Evolutionary conservation across 2,329 filamentous ascomycete species (phyloP), one percentile per base, ranked within the genome.

Genomic region (Aspergillus sp.): DNA sequence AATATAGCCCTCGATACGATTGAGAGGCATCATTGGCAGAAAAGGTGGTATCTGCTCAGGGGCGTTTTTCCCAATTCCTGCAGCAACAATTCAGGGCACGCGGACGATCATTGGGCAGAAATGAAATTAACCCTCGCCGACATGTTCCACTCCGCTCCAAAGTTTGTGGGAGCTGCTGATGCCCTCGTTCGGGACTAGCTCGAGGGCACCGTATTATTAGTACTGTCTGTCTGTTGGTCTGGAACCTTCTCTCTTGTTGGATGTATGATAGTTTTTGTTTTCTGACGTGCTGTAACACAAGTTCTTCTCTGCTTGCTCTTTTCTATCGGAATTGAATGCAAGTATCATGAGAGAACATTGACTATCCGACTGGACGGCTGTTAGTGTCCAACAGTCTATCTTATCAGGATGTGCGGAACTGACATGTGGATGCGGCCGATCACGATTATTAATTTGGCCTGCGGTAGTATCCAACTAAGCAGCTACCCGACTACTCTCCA

Each of bases 31-130:
- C 15, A 12, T 13, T 21, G 41, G 21, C 32, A 36, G 32, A 13
- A 36, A 36, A 36, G 32, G 32, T 36, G 32, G 32, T 36, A 36
- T 36, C 32, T 36, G 32, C 19, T 48, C 45, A 48, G 45, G 45
- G 47, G 47, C 23, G 25, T n/a, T 23, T 48, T 48, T 15, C 5
- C 45, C 21, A 25, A 25, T 25, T 23, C 45, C 45, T 23, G 45
- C 47, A 50, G 47, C 25, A 28, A 36, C 47, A 50, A 50, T 17
- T 28, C 47, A 50, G 15, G 25, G 47, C 47, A 30, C 25, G 25
- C n/a, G 25, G 47, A 23, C 47, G 47, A 50, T 50, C 47, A 50
- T 50, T 50, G 47, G 47, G 47, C 47, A 50, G 5, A n/a, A 50
- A 30, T 32, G 47, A 50, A 50, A 50, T 50, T 50, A 50, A 50